phyloP scores from a whole-genome alignment of 257 asterid genomes.

The Dorcoceras hygrometricum region DNA sequence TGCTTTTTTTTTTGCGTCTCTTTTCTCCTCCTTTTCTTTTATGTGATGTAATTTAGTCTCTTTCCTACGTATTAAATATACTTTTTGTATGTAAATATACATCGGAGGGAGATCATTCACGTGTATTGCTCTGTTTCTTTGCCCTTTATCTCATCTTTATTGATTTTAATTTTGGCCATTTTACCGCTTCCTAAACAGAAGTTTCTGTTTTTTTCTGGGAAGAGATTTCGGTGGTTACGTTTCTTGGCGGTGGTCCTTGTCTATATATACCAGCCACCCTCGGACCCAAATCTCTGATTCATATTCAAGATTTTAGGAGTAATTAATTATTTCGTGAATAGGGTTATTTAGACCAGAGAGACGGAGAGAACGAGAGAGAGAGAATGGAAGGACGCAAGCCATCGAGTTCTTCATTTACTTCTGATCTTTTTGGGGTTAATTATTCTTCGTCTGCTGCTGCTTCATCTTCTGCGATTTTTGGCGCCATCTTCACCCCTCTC shows the following conservation, averaged over 20 bases:
- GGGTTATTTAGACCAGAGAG: constrained; percentile 1
- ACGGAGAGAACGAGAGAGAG: too few species aligned
- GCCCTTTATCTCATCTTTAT: constrained; percentile 17
- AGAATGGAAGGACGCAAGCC: constrained; percentile 65
- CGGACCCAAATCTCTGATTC: constrained; percentile 20
- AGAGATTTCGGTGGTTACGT: constrained; percentile 50
- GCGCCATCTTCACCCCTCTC: constrained; percentile 64
- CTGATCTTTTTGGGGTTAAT: constrained; percentile 88
- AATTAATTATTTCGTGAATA: not conserved
- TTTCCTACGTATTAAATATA: too few species aligned
- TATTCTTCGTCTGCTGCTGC: constrained; percentile 38
- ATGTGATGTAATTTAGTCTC: constrained; percentile 4
- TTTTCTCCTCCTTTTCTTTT: constrained; percentile 15
- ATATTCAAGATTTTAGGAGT: constrained; percentile 18
- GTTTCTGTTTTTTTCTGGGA: constrained; percentile 43
- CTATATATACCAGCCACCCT: constrained; percentile 33
- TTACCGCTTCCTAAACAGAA: constrained; percentile 32
- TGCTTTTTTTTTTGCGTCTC: constrained; percentile 8
- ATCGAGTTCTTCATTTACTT: constrained; percentile 65
- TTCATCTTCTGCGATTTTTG: constrained; percentile 56
- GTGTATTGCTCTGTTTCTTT: constrained; percentile 37
- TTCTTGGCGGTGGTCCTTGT: constrained; percentile 57
- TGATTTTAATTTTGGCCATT: constrained; percentile 17
- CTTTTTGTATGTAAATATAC: not conserved
- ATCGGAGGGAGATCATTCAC: constrained; percentile 40